Evolutionary conservation across 768 basidiomycete genomes (phyloP), one percentile per base, ranked within the genome.

Genomic region (Gautieria morchelliformis): DNA sequence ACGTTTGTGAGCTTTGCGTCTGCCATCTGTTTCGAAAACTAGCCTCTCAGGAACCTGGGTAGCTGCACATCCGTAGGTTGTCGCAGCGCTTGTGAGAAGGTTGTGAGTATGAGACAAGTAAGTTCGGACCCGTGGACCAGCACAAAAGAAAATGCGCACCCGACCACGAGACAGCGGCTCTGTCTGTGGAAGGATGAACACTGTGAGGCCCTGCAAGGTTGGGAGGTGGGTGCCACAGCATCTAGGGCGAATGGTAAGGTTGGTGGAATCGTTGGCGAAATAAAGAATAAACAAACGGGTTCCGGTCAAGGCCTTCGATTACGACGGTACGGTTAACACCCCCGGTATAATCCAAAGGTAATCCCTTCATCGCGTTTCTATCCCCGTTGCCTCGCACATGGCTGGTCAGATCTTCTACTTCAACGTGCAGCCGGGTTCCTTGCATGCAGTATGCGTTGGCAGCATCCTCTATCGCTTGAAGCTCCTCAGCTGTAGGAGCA

Each of bases 151-250:
- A 5, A 94, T 76, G 24, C 90, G 83, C 22, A 81, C 82, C 15
- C 74, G 73, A 8, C 84, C 78, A 10, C 85, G 78, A 40, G 85
- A 74, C 27, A 87, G 72, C 1, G 81, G 70, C 57, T 87, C 85
- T 9, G 82, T 86, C 65, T 87, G 77, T 22, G 87, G 82, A 44
- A 86, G 67, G 45, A 89, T 69, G 72, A 89, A 84, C 52, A 89
- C 71, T 63, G 88, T 82, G 32, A 88, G 76, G 63, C 84, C 83
- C 60, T 84, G 76, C 50, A 93, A 77, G 53, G 82, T 82, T 6
- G 91, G 87, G 53, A 86, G 76, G 68, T 96, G 93, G 15, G 92
- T 90, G 11, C 89, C 87, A 56, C 87, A 88, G 69, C 90, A 90
- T 54, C 85, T 87, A 60, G 44, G 47, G 50, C 12, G 17, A 51